These are phyloP conservation scores for Rhizopogon vulgaris DNA, from an alignment of 768 basidiomycete species.

Conservation along the genomic window DNA sequence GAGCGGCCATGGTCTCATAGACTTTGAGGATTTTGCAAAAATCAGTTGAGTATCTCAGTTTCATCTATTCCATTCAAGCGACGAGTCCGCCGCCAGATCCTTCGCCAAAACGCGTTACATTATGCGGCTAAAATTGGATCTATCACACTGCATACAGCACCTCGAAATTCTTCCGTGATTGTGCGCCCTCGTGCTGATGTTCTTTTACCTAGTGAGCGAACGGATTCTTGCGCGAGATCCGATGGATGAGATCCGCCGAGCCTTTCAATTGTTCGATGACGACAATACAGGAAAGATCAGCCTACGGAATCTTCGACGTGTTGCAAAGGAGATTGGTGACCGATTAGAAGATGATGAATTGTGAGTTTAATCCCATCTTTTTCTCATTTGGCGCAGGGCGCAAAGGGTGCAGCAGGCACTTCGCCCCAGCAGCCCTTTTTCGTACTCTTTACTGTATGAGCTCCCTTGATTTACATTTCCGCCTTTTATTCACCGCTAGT, in stretches of 20 bases:
- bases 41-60: slow-evolving; percentile 61
- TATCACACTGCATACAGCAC: neutral
- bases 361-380: slow-evolving; percentile 46
- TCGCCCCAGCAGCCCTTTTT: slow-evolving; percentile 23
- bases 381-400: slow-evolving; percentile 10
- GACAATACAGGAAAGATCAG: slow-evolving; percentile 94
- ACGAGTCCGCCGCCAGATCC: neutral
- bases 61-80: neutral
- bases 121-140: neutral
- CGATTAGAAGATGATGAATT: slow-evolving; percentile 92
- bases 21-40: slow-evolving; percentile 89
- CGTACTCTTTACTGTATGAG: slow-evolving; percentile 16
- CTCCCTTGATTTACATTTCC: slow-evolving; percentile 11
- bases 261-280: slow-evolving; percentile 95
- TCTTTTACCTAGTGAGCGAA: slow-evolving; percentile 71
- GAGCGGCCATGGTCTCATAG: slow-evolving; percentile 77
- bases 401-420: slow-evolving; percentile 11
- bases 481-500: slow-evolving; percentile 20
- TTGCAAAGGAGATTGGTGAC: slow-evolving; percentile 96
- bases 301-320: slow-evolving; percentile 82
- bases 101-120: neutral
- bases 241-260: slow-evolving; percentile 91
- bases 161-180: neutral
- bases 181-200: slow-evolving; percentile 10
- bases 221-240: slow-evolving; percentile 92